A percentile compares a stretch with the other conserved stretches of the same genome.
These are phyloP conservation scores for Solanum neorickii DNA, from an alignment of 257 asterid genomes.

Conservation along the genomic window DNA sequence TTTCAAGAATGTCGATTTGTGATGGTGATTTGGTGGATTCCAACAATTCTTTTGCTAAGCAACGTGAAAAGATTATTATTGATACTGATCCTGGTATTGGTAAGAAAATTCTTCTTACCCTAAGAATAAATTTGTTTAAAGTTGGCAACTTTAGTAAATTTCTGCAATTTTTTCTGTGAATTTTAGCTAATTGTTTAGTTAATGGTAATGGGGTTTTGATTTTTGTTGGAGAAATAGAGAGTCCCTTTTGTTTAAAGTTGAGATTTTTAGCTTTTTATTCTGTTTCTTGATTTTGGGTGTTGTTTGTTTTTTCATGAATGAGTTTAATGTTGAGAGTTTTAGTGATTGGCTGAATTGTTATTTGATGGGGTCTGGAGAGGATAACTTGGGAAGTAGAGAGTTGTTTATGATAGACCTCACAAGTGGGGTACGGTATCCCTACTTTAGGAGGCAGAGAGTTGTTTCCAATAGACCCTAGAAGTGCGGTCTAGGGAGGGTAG, in stretches of 20 bases:
- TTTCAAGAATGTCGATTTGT: neutral
- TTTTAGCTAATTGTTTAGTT: neutral
- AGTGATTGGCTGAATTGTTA: neutral
- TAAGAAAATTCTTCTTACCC: neutral
- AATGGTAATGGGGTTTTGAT: neutral
- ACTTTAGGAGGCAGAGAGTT: too few species aligned
- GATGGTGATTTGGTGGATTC: neutral
- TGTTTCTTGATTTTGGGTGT: neutral
- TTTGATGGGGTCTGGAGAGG: neutral
- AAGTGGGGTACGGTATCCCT: neutral
- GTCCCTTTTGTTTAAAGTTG: too few species aligned
- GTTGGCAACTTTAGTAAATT: neutral
- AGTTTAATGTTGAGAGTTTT: too few species aligned
- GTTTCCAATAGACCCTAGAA: too few species aligned
- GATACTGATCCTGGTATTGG: conserved; percentile 47
- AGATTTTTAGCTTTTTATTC: too few species aligned
- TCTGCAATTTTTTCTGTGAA: neutral
- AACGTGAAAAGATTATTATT: conserved; percentile 15
- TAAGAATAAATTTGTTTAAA: neutral
- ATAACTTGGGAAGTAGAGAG: neutral
- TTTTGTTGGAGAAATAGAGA: too few species aligned
- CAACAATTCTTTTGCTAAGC: neutral
- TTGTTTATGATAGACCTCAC: neutral
- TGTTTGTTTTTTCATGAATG: neutral
- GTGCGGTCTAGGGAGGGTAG: neutral